These are phyloP conservation scores for Nemania serpens DNA, from an alignment of 2,329 filamentous ascomycete genomes.

Conservation along the genomic window DNA sequence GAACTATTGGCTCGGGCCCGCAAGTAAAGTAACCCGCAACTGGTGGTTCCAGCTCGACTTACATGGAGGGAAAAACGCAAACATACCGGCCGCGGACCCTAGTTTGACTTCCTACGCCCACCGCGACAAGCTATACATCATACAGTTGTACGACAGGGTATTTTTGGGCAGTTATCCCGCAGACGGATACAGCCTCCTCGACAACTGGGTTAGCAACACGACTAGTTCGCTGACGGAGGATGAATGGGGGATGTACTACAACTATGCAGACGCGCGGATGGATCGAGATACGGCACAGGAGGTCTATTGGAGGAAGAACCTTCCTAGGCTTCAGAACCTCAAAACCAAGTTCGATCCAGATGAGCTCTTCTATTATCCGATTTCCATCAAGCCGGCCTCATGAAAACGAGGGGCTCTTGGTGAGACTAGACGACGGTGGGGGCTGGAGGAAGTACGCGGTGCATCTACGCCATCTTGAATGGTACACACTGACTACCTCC, in stretches of 20 bases:
- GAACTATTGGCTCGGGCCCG: background rate
- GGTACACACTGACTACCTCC: too few species aligned
- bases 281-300: background rate
- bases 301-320: background rate
- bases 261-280: background rate
- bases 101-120: background rate
- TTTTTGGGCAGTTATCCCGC: background rate
- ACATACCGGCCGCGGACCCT: background rate
- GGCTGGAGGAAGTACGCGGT: too few species aligned
- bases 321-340: background rate
- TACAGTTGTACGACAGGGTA: background rate
- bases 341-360: background rate
- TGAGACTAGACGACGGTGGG: too few species aligned
- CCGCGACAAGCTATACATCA: background rate
- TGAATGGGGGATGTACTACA: background rate
- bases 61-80: background rate
- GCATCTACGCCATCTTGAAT: too few species aligned
- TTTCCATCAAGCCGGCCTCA: background rate
- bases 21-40: background rate
- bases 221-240: background rate
- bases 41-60: background rate
- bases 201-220: background rate
- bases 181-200: background rate
- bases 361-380: background rate
- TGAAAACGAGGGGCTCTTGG: background rate